Evolutionary conservation across 495 filamentous ascomycete species (phyloP).

Genomic region (Staphylotrichum longicolle): DNA sequence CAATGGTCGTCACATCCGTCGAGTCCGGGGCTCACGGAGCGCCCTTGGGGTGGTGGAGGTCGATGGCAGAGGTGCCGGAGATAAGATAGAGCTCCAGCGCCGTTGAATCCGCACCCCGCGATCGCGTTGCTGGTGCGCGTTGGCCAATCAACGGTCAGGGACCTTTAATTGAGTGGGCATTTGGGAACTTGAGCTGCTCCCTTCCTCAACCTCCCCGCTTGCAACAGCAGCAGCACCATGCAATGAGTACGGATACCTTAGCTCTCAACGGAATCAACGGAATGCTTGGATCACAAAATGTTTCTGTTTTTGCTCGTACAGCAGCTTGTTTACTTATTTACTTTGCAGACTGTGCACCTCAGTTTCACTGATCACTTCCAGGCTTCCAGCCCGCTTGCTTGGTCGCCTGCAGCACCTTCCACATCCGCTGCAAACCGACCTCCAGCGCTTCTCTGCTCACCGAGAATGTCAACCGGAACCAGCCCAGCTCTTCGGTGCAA

Average conservation of each 20-base stretch:
- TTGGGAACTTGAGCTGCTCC: too few relatives aligned
- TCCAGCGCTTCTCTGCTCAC: constrained; percentile 35
- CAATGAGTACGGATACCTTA: too few relatives aligned
- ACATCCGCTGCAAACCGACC: constrained; percentile 35
- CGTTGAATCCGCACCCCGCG: constrained; percentile 20
- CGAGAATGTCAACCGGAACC: constrained; percentile 54
- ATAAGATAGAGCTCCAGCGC: constrained; percentile 20
- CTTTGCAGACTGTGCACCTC: too few relatives aligned
- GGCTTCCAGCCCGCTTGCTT: constrained; percentile 8
- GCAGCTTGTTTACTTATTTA: too few relatives aligned
- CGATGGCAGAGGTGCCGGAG: constrained; percentile 17
- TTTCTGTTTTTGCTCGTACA: too few relatives aligned
- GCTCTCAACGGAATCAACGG: too few relatives aligned
- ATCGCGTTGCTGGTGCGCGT: constrained; percentile 17
- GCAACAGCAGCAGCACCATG: too few relatives aligned
- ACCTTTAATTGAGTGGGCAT: too few relatives aligned
- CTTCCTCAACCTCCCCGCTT: too few relatives aligned
- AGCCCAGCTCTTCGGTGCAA: constrained; percentile 48
- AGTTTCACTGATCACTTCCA: too few relatives aligned
- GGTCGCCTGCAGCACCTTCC: constrained; percentile 10
- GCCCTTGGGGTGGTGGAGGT: background rate
- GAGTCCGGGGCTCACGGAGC: constrained; percentile 3
- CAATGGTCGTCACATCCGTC: constrained; percentile 24
- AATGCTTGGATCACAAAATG: too few relatives aligned
- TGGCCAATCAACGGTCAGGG: background rate